Evolutionary conservation across 2,329 filamentous ascomycete species (phyloP), one percentile per base, ranked within the genome.

Genomic region (Penicillium olsonii): DNA sequence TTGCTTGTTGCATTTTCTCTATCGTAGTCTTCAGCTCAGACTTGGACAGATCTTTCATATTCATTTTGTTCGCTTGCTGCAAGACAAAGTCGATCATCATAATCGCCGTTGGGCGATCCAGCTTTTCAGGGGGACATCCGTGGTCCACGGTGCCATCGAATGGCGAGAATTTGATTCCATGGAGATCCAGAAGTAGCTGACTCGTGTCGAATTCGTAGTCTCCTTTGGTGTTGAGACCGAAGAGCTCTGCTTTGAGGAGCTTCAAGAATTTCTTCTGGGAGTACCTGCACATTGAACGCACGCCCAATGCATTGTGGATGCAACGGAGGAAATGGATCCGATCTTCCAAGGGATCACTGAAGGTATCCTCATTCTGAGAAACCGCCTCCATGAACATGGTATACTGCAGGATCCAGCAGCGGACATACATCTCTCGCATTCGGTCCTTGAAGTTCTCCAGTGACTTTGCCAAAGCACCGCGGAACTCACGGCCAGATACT

Each of bases 11-110:
- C 72, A 99, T 90, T 59, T 92, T 91, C 51, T 99, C 94, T 50
- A 99, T 94, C 0, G 91, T 90, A 14, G 80, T 84, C 67, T 92
- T 95, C 45, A 99, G 77, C 48, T 97, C 90, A 14, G 91, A 94
- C 68, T 95, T 97, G 14, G 91, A 83, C 15, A 97, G 75, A 57
- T 97, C 94, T 63, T 92, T 95, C 75, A 95, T 88, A 18, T 89
- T 86, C 77, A 96, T 87, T 53, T 88, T 85, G 42, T 87, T 86
- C 2, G 90, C 90, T 50, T 96, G 84, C 29, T 83, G 77, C 64
- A 95, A 87, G 31, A 97, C 83, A 63, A 92, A 88, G 54, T 95
- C 88, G 10, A 96, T 84, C 40, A 96, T 80, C 55, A 87, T 84
- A 62, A 92, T 80, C 0, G 92, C 92, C 50, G 90, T 90, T 31